phyloP scores from a whole-genome alignment of 2,329 filamentous ascomycete genomes.

The Aureobasidium vineae region DNA sequence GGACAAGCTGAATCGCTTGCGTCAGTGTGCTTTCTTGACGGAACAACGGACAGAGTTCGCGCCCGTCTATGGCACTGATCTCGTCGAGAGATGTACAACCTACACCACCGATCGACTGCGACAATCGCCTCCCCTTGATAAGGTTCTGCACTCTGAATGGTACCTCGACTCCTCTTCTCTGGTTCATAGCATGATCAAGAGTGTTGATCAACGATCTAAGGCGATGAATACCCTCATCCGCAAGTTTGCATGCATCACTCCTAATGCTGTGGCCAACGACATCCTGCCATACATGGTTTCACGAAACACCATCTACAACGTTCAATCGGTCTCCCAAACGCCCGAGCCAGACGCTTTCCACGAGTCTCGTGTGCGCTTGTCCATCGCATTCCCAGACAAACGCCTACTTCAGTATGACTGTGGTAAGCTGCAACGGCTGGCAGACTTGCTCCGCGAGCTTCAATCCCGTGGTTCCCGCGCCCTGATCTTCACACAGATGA shows the following conservation, averaged over 20 bases:
- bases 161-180: conserved; percentile 66
- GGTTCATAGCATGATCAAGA: conserved; percentile 68
- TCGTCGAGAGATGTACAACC: conserved; percentile 72
- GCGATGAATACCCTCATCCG: conserved; percentile 72
- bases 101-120: conserved; percentile 58
- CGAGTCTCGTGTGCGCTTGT: conserved; percentile 84
- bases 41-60: conserved; percentile 74
- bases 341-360: conserved; percentile 74
- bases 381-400: conserved; percentile 96
- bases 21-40: conserved; percentile 77
- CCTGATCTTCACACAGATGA: conserved; percentile 99
- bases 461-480: conserved; percentile 90
- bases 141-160: conserved; percentile 68
- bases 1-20: conserved; percentile 72
- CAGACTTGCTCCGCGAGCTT: conserved; percentile 78
- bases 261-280: conserved; percentile 79
- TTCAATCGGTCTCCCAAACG: conserved; percentile 41
- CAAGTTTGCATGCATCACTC: conserved; percentile 90
- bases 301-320: conserved; percentile 45
- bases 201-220: conserved; percentile 68
- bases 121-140: conserved; percentile 52
- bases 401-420: conserved; percentile 97
- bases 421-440: conserved; percentile 89
- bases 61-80: conserved; percentile 75
- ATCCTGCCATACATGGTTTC: conserved; percentile 59